Conservation (phyloP, 2,329 filamentous ascomycete genomes). For the Diaporthe destruens region DNA sequence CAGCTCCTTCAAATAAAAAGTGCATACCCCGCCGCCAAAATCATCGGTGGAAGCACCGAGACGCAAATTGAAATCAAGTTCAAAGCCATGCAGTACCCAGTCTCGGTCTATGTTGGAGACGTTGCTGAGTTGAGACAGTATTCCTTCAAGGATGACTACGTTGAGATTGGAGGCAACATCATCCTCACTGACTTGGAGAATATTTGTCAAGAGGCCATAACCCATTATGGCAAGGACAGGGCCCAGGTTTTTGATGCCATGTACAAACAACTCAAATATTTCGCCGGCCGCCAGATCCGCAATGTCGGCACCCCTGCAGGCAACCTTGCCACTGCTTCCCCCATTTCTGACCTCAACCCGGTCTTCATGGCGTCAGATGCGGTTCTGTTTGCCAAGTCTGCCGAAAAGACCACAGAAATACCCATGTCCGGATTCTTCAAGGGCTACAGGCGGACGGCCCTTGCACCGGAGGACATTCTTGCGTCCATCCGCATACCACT, state of each 20-base stretch:
- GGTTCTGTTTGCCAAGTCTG: constrained; percentile 82
- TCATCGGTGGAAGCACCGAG: constrained; percentile 96
- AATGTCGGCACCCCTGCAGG: constrained; percentile 98
- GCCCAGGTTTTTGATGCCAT: constrained; percentile 91
- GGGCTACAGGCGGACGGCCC: constrained; percentile 86
- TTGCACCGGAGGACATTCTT: constrained; percentile 86
- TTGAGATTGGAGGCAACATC: constrained; percentile 96
- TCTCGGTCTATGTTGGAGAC: constrained; percentile 93
- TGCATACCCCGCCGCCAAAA: constrained; percentile 85
- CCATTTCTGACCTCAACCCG: constrained; percentile 96
- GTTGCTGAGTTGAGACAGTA: constrained; percentile 91
- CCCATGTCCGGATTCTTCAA: constrained; percentile 94
- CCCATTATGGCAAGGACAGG: constrained; percentile 78
- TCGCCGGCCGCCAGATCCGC: constrained; percentile 93
- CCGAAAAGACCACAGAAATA: constrained; percentile 81
- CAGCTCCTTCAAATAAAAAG: constrained; percentile 94
- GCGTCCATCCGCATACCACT: constrained; percentile 88
- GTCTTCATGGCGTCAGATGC: constrained; percentile 91
- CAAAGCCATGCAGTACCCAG: constrained; percentile 90
- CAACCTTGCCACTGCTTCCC: constrained; percentile 93
- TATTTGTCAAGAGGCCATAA: constrained; percentile 82
- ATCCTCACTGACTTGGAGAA: constrained; percentile 90
- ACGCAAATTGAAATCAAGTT: constrained; percentile 99
- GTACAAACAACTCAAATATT: constrained; percentile 93
- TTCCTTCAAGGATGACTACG: constrained; percentile 79